Base-by-base conservation (phyloP, 2,329 filamentous ascomycete genomes). In the Cytospora schulzeri region DNA sequence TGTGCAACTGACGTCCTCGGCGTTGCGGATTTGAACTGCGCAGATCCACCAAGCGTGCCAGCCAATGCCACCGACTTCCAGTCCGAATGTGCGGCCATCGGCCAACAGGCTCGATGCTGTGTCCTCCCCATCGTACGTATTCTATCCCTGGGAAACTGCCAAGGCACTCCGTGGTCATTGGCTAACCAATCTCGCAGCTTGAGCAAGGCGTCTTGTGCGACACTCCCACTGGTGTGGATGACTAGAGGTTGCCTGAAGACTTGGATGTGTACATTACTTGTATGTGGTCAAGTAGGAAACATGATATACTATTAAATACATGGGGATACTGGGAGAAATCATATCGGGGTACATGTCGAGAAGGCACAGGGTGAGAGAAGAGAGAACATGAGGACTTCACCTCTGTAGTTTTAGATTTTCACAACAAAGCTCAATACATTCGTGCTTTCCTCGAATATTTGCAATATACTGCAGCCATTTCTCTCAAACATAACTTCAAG, bases 1-100 rank as follows among this genome's bases (percentile, higher is more conserved):
- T 89, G 87, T 72, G 83, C 85, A 17, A 86, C 85, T 28, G 83
- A 88, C 68, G 80, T 89, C 38, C 81, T 88, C 48, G 81, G 83
- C 65, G 67, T 88, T 64, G 84, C 81, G 3, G 77, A 85, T 72
- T 76, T 88, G 28, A 77, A 89, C 77, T 89, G 87, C 73, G 75
- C 70, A 22, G 72, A 76, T 50, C 66, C 71, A 9, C 67, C 71
- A 7, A 56, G 57, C 3, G 58, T 62, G 11, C 69, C 70, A 9
- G 33, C 68, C 56, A 63, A 48, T 54, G 72, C 71, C 22, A 22
- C 26, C 54, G 51, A 70, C 31, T 74, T 74, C 68, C 67, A 68
- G 29, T 73, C 75, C 26, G 74, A 80, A 68, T 86, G 83, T 70
- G 60, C 82, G 2, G 76, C 69, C 6, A 76, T 78, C 6, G 83